Base-by-base conservation (phyloP, 306 rosid species). In the barrel medic (Medicago truncatula) region DNA sequence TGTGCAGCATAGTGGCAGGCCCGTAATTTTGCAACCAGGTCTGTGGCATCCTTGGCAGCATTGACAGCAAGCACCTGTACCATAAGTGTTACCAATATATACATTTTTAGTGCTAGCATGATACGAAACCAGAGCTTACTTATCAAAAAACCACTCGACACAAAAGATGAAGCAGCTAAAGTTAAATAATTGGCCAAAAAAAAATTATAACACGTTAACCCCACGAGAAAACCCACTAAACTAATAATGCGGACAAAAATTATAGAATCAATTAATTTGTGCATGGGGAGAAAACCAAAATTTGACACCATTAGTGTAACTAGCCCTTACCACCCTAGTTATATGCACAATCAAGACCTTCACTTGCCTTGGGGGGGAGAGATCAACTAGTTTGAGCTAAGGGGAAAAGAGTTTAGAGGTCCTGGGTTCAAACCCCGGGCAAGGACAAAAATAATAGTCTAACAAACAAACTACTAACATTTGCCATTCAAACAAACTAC, bases 11-110 rank as follows among this genome's bases (percentile, higher is more conserved):
- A 92, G 82, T 95, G 99, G 81, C 86, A 92, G 50, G 97, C 89
- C 78, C 97, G 86, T 78, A 95, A 80, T 80, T 90, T 95, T 67
- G 99, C 91, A 79, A 95, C 97, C 68, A 92, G 83, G 70, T 95
- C 97, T 0, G 97, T 92, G 43, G 99, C 97, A 85, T 95, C 99
- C 93, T 95, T 92, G 4, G 99, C 97, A 77, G 99, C 99, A 80
- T 95, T 95, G 77, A 95, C 99, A 69, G 99, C 76, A 64, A 95
- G 99, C 65, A 95, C 99, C 96, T 92, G 86, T 71, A 78, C 12
- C 82, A 71, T 62, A 58, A 54, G 74, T 62, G 74, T 76, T 23
- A 73, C 60, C 77, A 56, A 52, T 12, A 64, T 39, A 67, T 14
- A 54, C 38, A 18, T 5, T 57, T 62, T 12, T 36, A 47, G 68